Conservation (phyloP, 495 filamentous ascomycete species). For the Penicillium antarcticum region DNA sequence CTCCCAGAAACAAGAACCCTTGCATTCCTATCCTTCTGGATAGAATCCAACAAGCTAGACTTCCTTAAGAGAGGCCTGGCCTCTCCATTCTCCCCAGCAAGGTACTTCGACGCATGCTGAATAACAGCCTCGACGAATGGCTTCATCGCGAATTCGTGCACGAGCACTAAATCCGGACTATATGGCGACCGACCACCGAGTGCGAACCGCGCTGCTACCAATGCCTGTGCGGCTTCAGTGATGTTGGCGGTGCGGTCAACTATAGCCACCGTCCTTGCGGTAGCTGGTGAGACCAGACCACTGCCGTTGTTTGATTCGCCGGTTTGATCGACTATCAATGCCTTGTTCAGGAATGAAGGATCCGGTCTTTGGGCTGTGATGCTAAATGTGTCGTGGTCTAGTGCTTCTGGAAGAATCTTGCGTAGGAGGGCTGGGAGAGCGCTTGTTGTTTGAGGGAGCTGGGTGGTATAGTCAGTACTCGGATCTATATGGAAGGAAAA, state of each 20-base stretch:
- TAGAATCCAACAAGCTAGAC: slow-evolving; percentile 18
- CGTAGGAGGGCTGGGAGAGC: slow-evolving; percentile 33
- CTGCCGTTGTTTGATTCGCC: slow-evolving; percentile 1
- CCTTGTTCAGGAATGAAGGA: slow-evolving; percentile 15
- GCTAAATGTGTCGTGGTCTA: slow-evolving; percentile 46
- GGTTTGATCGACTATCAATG: slow-evolving; percentile 17
- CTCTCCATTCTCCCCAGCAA: slow-evolving; percentile 29
- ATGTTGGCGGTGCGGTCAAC: slow-evolving; percentile 53
- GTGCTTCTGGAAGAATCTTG: slow-evolving; percentile 32
- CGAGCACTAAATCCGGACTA: slow-evolving; percentile 51
- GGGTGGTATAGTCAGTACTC: background rate
- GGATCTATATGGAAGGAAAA: background rate
- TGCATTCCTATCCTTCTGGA: slow-evolving; percentile 18
- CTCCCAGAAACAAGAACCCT: slow-evolving; percentile 27
- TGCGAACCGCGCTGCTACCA: slow-evolving; percentile 47
- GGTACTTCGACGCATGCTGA: slow-evolving; percentile 30
- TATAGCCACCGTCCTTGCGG: slow-evolving; percentile 39
- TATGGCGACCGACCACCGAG: slow-evolving; percentile 50
- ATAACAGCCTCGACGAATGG: slow-evolving; percentile 45
- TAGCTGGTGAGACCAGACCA: slow-evolving; percentile 28
- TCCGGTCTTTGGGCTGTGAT: slow-evolving; percentile 24
- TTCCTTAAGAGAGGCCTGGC: slow-evolving; percentile 16
- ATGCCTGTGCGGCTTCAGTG: slow-evolving; percentile 37
- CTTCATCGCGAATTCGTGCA: slow-evolving; percentile 54
- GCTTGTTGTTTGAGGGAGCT: slow-evolving; percentile 37